Evolutionary conservation across 2,329 filamentous ascomycete genomes (phyloP), one percentile per base, ranked within the genome.

Genomic region (Colletotrichum sp.): DNA sequence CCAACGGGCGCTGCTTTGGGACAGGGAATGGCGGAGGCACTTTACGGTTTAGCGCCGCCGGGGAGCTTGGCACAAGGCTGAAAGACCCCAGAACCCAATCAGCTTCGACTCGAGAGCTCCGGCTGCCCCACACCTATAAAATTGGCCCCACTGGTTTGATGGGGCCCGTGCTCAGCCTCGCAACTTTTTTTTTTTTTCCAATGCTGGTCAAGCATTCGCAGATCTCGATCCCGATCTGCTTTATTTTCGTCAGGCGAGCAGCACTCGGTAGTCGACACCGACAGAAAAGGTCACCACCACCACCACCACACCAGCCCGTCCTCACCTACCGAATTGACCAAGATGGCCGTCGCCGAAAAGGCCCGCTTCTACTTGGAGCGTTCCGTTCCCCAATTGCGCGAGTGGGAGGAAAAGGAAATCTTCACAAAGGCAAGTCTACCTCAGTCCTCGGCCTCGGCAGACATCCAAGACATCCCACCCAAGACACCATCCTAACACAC

Each of bases 361-460:
- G 97, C 96, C 71, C 95, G 96, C 74, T 98, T 96, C 86, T 98
- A 95, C 85, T 91, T 98, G 78, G 97, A 99, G 87, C 94, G 96
- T 79, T 94, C 94, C 3, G 95, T 98, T 58, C 95, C 96, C 18
- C 96, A 98, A 84, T 91, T 99, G 73, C 95, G 96, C 77, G 96
- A 98, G 81, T 97, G 95, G 84, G 94, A 98, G 85, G 92, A 95
- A 78, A 98, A 98, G 85, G 93, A 95, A 80, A 94, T 99, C 79
- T 99, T 99, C 86, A 92, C 90, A 76, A 93, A 94, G 87, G 94
- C 39, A 61, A 66, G 32, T 32, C 32, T 25, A 34, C 60, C 28
- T 65, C 66, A 71, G 73, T 16, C 68, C 66, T 62, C 28, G 65
- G 56, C 52, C 10, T 61, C 56, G 52, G 3, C 27, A 25, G 52